phyloP scores from a whole-genome alignment of 2,329 filamentous ascomycete genomes.

The Dothistroma pini region DNA sequence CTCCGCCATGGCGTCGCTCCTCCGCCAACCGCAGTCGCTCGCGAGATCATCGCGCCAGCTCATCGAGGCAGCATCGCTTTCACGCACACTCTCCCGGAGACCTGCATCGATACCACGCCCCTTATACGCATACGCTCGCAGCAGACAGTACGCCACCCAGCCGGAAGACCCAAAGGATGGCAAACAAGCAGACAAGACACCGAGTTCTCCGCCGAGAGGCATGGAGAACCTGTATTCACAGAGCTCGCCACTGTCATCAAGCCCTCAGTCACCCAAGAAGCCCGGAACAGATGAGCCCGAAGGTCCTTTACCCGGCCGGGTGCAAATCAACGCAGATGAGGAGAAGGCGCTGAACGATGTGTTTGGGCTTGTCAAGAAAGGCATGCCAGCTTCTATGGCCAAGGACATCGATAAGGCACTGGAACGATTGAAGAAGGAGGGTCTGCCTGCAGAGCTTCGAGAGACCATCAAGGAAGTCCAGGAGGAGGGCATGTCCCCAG shows the following conservation, averaged over 20 bases:
- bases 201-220: slow-evolving; percentile 39
- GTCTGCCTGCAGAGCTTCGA: slow-evolving; percentile 65
- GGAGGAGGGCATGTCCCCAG: slow-evolving; percentile 53
- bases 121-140: slow-evolving; percentile 42
- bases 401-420: slow-evolving; percentile 58
- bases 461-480: slow-evolving; percentile 57
- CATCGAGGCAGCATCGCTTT: slow-evolving; percentile 33
- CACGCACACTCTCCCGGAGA: slow-evolving; percentile 34
- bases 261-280: slow-evolving; percentile 32
- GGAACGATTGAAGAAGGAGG: slow-evolving; percentile 61
- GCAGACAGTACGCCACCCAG: slow-evolving; percentile 44
- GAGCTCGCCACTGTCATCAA: slow-evolving; percentile 37
- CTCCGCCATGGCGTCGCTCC: slow-evolving; percentile 33
- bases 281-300: slow-evolving; percentile 39
- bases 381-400: slow-evolving; percentile 60
- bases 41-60: slow-evolving; percentile 35
- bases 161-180: slow-evolving; percentile 42
- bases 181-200: slow-evolving; percentile 29
- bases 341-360: slow-evolving; percentile 56
- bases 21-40: slow-evolving; percentile 35
- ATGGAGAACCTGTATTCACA: slow-evolving; percentile 47
- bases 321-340: slow-evolving; percentile 53
- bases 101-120: slow-evolving; percentile 42
- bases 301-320: slow-evolving; percentile 33
- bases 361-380: slow-evolving; percentile 54